A percentile compares a stretch with the other conserved stretches of the same genome.
Conservation (phyloP, 2,329 filamentous ascomycete species). For the Biscogniauxia sp. region DNA sequence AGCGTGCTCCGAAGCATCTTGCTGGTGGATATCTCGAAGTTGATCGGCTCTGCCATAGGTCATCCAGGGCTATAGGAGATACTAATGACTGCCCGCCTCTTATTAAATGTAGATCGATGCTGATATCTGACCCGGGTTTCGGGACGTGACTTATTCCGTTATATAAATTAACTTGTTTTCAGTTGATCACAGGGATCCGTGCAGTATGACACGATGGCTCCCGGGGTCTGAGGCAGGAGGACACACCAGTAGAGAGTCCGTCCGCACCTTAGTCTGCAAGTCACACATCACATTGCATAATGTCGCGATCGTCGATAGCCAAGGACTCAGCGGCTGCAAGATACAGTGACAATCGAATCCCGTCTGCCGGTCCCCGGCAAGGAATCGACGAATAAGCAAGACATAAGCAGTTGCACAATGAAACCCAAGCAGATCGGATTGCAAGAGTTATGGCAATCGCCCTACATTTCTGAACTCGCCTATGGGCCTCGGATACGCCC, state of each 20-base stretch:
- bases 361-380: background rate
- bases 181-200: background rate
- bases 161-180: background rate
- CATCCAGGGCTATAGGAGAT: background rate
- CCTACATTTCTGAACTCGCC: background rate
- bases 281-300: background rate
- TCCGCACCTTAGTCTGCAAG: background rate
- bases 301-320: background rate
- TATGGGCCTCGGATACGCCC: background rate
- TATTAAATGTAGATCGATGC: background rate
- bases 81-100: background rate
- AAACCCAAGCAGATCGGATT: background rate
- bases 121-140: slow-evolving; percentile 1
- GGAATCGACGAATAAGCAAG: background rate
- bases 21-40: background rate
- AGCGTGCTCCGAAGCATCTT: background rate
- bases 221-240: slow-evolving; percentile 1
- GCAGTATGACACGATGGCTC: background rate
- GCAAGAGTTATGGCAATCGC: background rate
- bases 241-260: background rate
- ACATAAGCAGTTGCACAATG: background rate
- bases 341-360: background rate
- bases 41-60: background rate
- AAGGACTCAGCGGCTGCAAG: background rate
- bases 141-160: slow-evolving; percentile 1